Evolutionary conservation across 1,284 basidiomycete species (phyloP).

Genomic region (Pascua sp.): DNA sequence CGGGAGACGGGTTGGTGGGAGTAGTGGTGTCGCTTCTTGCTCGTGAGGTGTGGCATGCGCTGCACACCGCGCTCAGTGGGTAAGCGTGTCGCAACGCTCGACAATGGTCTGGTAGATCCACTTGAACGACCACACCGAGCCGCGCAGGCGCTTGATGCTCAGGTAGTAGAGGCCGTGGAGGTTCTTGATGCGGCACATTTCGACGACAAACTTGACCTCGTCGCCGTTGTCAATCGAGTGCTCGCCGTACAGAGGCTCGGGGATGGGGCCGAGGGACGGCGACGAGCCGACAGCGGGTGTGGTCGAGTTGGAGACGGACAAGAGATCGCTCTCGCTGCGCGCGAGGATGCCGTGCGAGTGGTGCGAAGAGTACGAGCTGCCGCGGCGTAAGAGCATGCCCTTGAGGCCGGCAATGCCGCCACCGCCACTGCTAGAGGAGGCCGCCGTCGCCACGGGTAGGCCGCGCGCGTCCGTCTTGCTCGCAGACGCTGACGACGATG

Average conservation of each 20-base stretch:
- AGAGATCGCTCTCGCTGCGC: conserved; percentile 40
- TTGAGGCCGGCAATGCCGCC: conserved; percentile 67
- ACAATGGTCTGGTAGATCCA: conserved; percentile 85
- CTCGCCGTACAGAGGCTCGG: conserved; percentile 73
- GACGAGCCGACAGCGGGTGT: conserved; percentile 5
- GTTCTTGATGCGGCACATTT: conserved; percentile 80
- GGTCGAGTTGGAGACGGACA: conserved; percentile 43
- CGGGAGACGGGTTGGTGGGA: not conserved
- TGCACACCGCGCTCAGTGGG: conserved; percentile 22
- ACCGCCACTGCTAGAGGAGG: conserved; percentile 65
- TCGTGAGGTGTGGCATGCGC: no score
- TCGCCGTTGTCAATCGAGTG: conserved; percentile 73
- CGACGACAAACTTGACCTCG: conserved; percentile 88
- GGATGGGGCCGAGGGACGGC: conserved; percentile 19
- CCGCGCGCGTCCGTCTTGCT: conserved; percentile 56
- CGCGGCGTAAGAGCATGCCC: conserved; percentile 77
- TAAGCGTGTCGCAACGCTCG: conserved; percentile 54
- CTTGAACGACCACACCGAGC: conserved; percentile 89
- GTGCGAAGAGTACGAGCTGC: conserved; percentile 71
- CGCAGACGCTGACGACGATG: conserved; percentile 69
- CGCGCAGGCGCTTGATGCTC: conserved; percentile 85
- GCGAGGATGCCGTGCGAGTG: conserved; percentile 28
- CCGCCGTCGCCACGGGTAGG: conserved; percentile 58
- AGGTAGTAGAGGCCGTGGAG: conserved; percentile 81
- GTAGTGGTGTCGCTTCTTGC: not conserved